Evolutionary conservation across 2,329 filamentous ascomycete genomes (phyloP).

Genomic region (Whalleya microplaca): DNA sequence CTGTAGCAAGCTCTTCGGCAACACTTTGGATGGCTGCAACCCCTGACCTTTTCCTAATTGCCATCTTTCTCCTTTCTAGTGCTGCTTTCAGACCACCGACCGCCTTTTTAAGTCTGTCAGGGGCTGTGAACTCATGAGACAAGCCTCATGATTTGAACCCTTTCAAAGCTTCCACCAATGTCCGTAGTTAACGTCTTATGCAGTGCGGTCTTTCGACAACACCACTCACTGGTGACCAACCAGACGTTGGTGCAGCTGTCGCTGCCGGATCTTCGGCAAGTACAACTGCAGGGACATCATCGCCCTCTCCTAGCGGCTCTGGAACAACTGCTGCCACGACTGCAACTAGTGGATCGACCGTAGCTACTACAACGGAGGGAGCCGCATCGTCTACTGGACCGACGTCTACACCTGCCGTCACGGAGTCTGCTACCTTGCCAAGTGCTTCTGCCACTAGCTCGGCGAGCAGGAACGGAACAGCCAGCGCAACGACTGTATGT

Average conservation of each 20-base stretch:
- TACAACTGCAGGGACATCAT: background rate
- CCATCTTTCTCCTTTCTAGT: too few relatives aligned
- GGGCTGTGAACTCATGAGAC: background rate
- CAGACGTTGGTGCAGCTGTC: constrained; percentile 22
- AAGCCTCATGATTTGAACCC: background rate
- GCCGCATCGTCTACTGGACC: background rate
- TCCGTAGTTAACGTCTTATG: background rate
- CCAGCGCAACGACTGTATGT: constrained; percentile 16
- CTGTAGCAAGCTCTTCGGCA: too few relatives aligned
- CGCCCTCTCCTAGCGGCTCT: background rate
- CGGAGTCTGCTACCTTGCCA: background rate
- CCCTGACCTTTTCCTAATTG: too few relatives aligned
- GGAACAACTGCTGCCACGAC: background rate
- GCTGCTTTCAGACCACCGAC: too few relatives aligned
- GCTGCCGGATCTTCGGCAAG: constrained; percentile 13
- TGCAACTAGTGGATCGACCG: background rate
- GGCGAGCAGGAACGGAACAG: constrained; percentile 10
- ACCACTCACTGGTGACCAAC: constrained; percentile 24
- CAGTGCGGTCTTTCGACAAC: constrained; percentile 34
- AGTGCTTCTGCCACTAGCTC: constrained; percentile 2
- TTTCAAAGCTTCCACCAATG: background rate
- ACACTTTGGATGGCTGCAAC: too few relatives aligned
- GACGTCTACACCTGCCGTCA: background rate
- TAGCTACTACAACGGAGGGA: background rate
- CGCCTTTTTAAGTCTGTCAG: too few relatives aligned